Percentiles rank a stretch among this genome's conserved stretches.
phyloP scores from a whole-genome alignment of 176 grass and related monocot genomes.

The Hordeum marinum region DNA sequence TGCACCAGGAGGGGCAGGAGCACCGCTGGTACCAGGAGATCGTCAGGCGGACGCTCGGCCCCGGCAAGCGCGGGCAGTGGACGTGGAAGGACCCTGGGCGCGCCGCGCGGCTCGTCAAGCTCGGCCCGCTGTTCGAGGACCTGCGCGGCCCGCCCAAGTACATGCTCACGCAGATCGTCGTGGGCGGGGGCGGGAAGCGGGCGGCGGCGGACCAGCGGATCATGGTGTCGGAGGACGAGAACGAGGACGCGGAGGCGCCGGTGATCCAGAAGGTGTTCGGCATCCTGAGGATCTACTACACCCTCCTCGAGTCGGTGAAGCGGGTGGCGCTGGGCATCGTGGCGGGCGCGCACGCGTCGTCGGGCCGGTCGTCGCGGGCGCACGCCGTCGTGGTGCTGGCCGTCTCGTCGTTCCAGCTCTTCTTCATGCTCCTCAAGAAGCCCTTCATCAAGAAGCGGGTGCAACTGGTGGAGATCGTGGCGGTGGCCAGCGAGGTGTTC shows the following conservation, averaged over 20 bases:
- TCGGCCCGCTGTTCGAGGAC: constrained; percentile 87
- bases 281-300: constrained; percentile 65
- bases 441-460: constrained; percentile 91
- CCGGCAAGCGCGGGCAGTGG: constrained; percentile 82
- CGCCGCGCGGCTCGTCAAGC: constrained; percentile 39
- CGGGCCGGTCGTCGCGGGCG: constrained; percentile 33
- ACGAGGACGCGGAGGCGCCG: constrained; percentile 64
- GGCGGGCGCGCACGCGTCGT: constrained; percentile 58
- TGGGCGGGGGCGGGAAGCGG: constrained; percentile 20
- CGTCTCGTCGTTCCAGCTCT: constrained; percentile 66
- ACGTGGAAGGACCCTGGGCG: constrained; percentile 55
- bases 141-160: constrained; percentile 82
- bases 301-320: constrained; percentile 59
- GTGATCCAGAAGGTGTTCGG: constrained; percentile 66
- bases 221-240: constrained; percentile 76
- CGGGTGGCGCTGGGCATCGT: constrained; percentile 65
- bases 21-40: constrained; percentile 78
- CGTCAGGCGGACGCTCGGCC: constrained; percentile 48
- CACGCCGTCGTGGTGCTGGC: constrained; percentile 40
- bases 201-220: constrained; percentile 37
- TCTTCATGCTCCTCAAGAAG: constrained; percentile 61
- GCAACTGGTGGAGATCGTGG: constrained; percentile 80
- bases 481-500: constrained; percentile 57
- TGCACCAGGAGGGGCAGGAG: constrained; percentile 56
- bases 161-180: constrained; percentile 58